Evolutionary conservation across 2,329 filamentous ascomycete species (phyloP).

Genomic region (Coniochaeta pulveracea): DNA sequence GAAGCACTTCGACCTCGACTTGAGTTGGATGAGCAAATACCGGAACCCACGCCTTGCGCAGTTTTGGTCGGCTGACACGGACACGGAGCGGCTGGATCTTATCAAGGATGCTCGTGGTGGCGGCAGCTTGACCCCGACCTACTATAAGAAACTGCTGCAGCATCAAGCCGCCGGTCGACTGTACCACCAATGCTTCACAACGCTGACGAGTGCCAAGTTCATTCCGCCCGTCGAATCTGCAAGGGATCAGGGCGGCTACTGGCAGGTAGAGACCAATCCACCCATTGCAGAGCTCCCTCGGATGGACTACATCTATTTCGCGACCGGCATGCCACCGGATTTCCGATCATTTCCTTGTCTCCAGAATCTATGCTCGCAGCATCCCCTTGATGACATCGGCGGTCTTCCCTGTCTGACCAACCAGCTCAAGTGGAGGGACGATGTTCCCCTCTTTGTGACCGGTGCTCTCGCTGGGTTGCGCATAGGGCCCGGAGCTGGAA

Average conservation of each 20-base stretch:
- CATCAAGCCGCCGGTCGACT: slow-evolving; percentile 42
- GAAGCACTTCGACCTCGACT: slow-evolving; percentile 68
- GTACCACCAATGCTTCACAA: slow-evolving; percentile 45
- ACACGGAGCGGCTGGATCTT: slow-evolving; percentile 57
- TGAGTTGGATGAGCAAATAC: slow-evolving; percentile 76
- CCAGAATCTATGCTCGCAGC: slow-evolving; percentile 41
- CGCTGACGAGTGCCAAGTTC: slow-evolving; percentile 39
- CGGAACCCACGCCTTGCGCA: slow-evolving; percentile 64
- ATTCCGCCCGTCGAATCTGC: slow-evolving; percentile 36
- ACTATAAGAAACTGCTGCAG: slow-evolving; percentile 53
- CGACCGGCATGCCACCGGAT: slow-evolving; percentile 59
- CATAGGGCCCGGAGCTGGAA: slow-evolving; percentile 61
- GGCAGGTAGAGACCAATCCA: slow-evolving; percentile 39
- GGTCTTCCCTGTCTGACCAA: slow-evolving; percentile 66
- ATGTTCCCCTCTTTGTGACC: slow-evolving; percentile 63
- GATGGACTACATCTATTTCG: slow-evolving; percentile 63
- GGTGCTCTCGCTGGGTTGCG: slow-evolving; percentile 56
- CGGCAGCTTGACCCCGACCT: slow-evolving; percentile 64
- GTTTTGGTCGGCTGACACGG: slow-evolving; percentile 67
- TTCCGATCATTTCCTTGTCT: slow-evolving; percentile 51
- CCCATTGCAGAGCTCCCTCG: slow-evolving; percentile 37
- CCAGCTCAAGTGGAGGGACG: slow-evolving; percentile 63
- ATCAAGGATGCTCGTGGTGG: slow-evolving; percentile 57
- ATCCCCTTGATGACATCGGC: slow-evolving; percentile 50
- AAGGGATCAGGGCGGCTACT: slow-evolving; percentile 21